Evolutionary conservation across 1,139 yeast genomes (phyloP).

Genomic region (Nadsonia commutata): DNA sequence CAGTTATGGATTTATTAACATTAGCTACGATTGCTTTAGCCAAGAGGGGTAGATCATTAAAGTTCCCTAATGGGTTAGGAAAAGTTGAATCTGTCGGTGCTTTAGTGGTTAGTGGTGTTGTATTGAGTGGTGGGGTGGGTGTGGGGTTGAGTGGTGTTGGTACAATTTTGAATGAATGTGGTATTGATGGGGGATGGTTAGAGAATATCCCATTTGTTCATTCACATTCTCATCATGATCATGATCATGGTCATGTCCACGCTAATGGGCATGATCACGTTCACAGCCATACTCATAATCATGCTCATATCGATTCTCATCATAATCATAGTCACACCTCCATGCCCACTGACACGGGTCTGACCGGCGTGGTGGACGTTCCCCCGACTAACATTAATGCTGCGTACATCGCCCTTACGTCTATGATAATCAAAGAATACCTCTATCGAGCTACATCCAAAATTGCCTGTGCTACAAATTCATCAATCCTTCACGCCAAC

Average conservation of each 20-base stretch:
- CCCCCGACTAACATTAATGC: slow-evolving; percentile 86
- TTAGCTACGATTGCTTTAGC: slow-evolving; percentile 79
- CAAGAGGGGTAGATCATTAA: slow-evolving; percentile 42
- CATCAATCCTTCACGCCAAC: slow-evolving; percentile 84
- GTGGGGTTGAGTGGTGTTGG: slow-evolving; percentile 81
- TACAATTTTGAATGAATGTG: slow-evolving; percentile 29
- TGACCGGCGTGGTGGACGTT: no score
- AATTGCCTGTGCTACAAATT: slow-evolving; percentile 61
- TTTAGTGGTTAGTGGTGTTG: slow-evolving; percentile 66
- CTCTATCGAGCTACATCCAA: slow-evolving; percentile 68
- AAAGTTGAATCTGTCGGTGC: slow-evolving; percentile 89
- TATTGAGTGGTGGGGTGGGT: slow-evolving; percentile 75
- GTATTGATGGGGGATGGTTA: slow-evolving; percentile 2
- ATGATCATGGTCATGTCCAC: slow-evolving; percentile 27
- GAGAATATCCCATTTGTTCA: slow-evolving; percentile 24
- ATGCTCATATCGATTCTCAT: no score
- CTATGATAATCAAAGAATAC: slow-evolving; percentile 76
- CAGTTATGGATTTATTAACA: slow-evolving; percentile 79
- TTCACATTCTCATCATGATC: slow-evolving; percentile 40
- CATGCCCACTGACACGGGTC: no score
- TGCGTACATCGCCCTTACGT: slow-evolving; percentile 89
- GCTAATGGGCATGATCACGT: neutral
- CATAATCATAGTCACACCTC: no score
- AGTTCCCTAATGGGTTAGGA: slow-evolving; percentile 82
- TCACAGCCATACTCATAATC: slow-evolving; percentile 18